These are phyloP conservation scores for Hibiscus syriacus DNA, from an alignment of 345 rosid species.

Conservation along the genomic window DNA sequence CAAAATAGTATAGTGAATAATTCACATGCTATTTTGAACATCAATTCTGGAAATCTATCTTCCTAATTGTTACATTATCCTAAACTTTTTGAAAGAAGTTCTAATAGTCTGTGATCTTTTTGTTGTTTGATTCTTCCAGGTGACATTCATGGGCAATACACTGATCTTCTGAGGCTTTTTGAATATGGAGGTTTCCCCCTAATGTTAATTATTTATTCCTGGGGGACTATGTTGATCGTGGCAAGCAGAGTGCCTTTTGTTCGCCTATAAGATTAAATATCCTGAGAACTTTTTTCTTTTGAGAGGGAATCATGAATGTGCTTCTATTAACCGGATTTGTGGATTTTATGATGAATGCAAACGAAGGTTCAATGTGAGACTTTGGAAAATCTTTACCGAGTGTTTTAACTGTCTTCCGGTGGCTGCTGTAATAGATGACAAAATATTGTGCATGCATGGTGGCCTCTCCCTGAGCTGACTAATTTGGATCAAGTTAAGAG, in stretches of 20 bases:
- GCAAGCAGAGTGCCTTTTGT: slow-evolving; percentile 72
- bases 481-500: slow-evolving; percentile 68
- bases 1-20: no score
- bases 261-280: slow-evolving; percentile 81
- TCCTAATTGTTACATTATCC: background rate
- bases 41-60: no score
- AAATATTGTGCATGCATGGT: slow-evolving; percentile 94
- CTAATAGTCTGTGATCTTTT: background rate
- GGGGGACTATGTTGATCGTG: slow-evolving; percentile 91
- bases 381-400: slow-evolving; percentile 79
- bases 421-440: slow-evolving; percentile 82
- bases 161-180: slow-evolving; percentile 2
- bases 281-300: slow-evolving; percentile 85
- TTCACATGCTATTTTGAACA: no score
- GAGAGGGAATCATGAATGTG: slow-evolving; percentile 87
- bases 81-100: background rate
- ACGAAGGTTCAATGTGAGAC: slow-evolving; percentile 72
- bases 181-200: slow-evolving; percentile 63
- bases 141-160: slow-evolving; percentile 4
- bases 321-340: slow-evolving; percentile 80
- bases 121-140: slow-evolving; percentile 22
- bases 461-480: slow-evolving; percentile 84
- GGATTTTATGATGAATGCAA: slow-evolving; percentile 96
- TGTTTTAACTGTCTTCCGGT: slow-evolving; percentile 93
- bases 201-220: slow-evolving; percentile 73